Percentiles rank a stretch among this genome's conserved stretches.
Conservation (phyloP, 805 yeast genomes). For the Metschnikowia colocasiae region DNA sequence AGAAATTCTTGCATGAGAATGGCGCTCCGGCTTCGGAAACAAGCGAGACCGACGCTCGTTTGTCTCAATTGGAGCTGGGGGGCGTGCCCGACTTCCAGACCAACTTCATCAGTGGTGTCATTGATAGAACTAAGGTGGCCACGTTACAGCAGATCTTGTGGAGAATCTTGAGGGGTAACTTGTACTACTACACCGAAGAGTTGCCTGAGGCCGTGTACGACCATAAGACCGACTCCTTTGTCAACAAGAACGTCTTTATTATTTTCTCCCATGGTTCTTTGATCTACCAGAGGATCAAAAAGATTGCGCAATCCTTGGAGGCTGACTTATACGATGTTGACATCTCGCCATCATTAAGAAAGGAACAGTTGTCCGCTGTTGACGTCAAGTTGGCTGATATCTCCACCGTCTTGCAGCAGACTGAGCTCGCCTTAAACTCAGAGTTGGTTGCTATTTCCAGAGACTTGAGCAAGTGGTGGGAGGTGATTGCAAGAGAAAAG, state of each 20-base stretch:
- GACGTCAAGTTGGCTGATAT: constrained; percentile 31
- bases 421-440: constrained; percentile 37
- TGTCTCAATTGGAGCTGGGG: constrained; percentile 39
- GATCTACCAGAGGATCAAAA: constrained; percentile 66
- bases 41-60: constrained; percentile 36
- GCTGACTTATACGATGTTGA: constrained; percentile 71
- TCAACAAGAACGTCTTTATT: constrained; percentile 78
- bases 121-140: constrained; percentile 64
- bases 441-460: constrained; percentile 78
- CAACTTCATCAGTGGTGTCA: constrained; percentile 74
- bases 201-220: constrained; percentile 69
- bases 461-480: constrained; percentile 56
- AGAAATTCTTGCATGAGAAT: constrained; percentile 32
- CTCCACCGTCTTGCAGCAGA: constrained; percentile 32
- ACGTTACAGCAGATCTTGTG: constrained; percentile 80
- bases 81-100: constrained; percentile 25
- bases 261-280: constrained; percentile 88
- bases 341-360: constrained; percentile 25
- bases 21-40: constrained; percentile 19
- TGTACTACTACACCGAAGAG: constrained; percentile 71
- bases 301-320: constrained; percentile 86
- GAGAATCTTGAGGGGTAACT: constrained; percentile 91
- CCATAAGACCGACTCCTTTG: constrained; percentile 48
- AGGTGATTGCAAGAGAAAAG: constrained; percentile 64
- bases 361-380: constrained; percentile 28